Evolutionary conservation across 352 stramenopile species (phyloP).

Genomic region (Pythium insidiosum): DNA sequence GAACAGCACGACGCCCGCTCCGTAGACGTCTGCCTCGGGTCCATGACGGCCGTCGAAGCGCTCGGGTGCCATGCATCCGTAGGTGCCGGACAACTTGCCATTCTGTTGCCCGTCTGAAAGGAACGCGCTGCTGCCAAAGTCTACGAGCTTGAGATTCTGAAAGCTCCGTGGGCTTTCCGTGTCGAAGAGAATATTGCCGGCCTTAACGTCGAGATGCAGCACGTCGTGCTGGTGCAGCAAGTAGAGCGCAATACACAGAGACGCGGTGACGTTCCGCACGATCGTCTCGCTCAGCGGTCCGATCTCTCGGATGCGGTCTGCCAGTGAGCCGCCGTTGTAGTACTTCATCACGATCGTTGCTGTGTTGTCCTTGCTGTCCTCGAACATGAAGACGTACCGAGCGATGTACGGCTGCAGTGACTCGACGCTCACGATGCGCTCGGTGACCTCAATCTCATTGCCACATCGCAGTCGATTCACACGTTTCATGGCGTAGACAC

Average conservation of each 20-base stretch:
- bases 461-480: slow-evolving; percentile 24
- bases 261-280: slow-evolving; percentile 28
- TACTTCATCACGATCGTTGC: slow-evolving; percentile 61
- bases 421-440: slow-evolving; percentile 23
- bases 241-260: slow-evolving; percentile 36
- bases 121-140: slow-evolving; percentile 44
- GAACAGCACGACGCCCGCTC: slow-evolving; percentile 48
- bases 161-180: slow-evolving; percentile 21
- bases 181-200: slow-evolving; percentile 60
- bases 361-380: slow-evolving; percentile 31
- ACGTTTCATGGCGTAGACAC: slow-evolving; percentile 41
- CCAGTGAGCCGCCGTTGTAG: slow-evolving; percentile 45
- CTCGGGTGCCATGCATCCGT: slow-evolving; percentile 59
- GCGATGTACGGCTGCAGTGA: slow-evolving; percentile 33
- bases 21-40: slow-evolving; percentile 51
- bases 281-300: slow-evolving; percentile 24
- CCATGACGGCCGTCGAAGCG: slow-evolving; percentile 42
- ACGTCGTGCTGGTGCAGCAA: slow-evolving; percentile 42
- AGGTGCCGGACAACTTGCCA: slow-evolving; percentile 27
- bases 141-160: slow-evolving; percentile 52
- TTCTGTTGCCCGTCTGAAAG: slow-evolving; percentile 4
- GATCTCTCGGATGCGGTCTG: slow-evolving; percentile 28
- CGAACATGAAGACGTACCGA: slow-evolving; percentile 52
- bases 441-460: slow-evolving; percentile 36
- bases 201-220: slow-evolving; percentile 59